Evolutionary conservation across 139 green algal genomes (phyloP).

Genomic region (Coccomyxa sp.): DNA sequence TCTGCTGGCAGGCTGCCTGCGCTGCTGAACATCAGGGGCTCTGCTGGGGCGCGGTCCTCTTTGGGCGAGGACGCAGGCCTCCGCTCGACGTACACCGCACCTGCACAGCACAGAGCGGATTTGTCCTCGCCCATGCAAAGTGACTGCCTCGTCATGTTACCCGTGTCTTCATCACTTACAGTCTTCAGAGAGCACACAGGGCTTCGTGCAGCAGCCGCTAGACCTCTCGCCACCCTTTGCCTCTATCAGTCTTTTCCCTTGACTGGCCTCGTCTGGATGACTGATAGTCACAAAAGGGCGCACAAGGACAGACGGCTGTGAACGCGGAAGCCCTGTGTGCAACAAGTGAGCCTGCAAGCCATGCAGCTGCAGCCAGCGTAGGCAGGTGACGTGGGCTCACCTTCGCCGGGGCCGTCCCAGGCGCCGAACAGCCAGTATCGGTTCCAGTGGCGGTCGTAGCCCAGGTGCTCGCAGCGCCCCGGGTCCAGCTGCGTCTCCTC

Average conservation of each 20-base stretch:
- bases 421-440: slow-evolving; percentile 55
- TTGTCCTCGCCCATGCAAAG: neutral
- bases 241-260: neutral
- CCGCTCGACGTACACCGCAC: neutral
- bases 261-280: neutral
- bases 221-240: neutral
- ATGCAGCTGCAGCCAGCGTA: no score
- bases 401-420: neutral
- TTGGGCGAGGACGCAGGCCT: neutral
- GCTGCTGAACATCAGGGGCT: no score
- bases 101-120: neutral
- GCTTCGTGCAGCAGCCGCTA: neutral
- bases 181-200: no score
- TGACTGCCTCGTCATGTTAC: neutral
- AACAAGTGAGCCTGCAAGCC: neutral
- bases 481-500: neutral
- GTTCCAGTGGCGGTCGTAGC: slow-evolving; percentile 54
- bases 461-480: slow-evolving; percentile 20
- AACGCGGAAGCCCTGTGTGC: neutral
- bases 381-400: neutral
- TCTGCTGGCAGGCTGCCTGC: no score
- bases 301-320: neutral
- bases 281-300: neutral
- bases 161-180: no score
- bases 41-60: no score